Evolutionary conservation across 1,139 yeast species (phyloP).

Genomic region (Yamadazyma epiphylla): DNA sequence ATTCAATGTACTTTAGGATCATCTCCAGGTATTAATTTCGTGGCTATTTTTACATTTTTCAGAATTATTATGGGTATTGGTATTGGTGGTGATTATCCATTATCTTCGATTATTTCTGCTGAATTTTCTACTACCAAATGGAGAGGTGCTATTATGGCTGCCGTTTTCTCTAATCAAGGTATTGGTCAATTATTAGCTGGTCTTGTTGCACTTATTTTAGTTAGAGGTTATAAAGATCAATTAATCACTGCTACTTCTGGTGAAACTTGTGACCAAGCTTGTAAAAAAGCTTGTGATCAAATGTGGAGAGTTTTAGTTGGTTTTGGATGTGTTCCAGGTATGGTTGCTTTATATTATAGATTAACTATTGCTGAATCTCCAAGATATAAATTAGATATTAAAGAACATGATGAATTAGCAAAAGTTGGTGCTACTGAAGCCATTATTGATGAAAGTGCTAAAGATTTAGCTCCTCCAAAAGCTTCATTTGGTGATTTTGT

Average conservation of each 20-base stretch:
- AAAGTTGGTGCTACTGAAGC: constrained; percentile 60
- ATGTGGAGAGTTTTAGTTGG: constrained; percentile 93
- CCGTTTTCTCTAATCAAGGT: constrained; percentile 91
- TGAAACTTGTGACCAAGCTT: constrained; percentile 57
- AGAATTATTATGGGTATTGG: constrained; percentile 92
- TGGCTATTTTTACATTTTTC: constrained; percentile 68
- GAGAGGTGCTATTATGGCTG: constrained; percentile 97
- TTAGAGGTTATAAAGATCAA: constrained; percentile 66
- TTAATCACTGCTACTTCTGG: constrained; percentile 49
- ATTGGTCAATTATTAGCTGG: constrained; percentile 89
- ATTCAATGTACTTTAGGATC: constrained; percentile 70
- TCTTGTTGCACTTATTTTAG: constrained; percentile 68
- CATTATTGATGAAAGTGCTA: constrained; percentile 46
- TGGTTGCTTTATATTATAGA: constrained; percentile 79
- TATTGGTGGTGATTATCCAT: constrained; percentile 99
- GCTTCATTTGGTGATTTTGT: constrained; percentile 60
- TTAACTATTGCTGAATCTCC: constrained; percentile 93
- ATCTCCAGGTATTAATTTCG: constrained; percentile 67
- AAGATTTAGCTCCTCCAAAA: constrained; percentile 49
- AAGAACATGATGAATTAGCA: constrained; percentile 49
- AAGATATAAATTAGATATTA: constrained; percentile 77
- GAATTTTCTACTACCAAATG: constrained; percentile 88
- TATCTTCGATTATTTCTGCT: constrained; percentile 87
- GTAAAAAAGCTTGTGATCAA: constrained; percentile 78
- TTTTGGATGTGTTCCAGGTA: constrained; percentile 86